phyloP scores from a whole-genome alignment of 23 red algal genomes.

The Gracilaria vermiculophylla region DNA sequence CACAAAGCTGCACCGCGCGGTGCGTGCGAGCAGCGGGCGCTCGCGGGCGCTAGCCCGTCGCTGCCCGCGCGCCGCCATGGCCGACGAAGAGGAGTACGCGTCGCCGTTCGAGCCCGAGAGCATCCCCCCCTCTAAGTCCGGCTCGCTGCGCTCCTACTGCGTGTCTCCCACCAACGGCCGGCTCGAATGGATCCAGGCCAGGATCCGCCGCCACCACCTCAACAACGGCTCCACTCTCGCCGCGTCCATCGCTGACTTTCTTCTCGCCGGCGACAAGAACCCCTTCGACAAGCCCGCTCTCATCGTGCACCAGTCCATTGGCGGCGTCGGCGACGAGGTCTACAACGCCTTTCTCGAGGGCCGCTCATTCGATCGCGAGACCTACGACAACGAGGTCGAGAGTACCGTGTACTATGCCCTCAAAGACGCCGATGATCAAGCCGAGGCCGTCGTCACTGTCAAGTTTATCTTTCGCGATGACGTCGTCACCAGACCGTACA shows the following conservation, averaged over 20 bases:
- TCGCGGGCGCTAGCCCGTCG: background rate
- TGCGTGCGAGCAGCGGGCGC: no score
- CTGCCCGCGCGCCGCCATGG: background rate
- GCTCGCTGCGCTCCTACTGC: conserved; percentile 52
- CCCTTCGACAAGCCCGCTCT: conserved; percentile 57
- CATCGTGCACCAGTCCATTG: conserved; percentile 59
- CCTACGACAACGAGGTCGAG: conserved; percentile 69
- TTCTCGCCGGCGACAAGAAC: conserved; percentile 50
- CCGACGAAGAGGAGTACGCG: conserved; percentile 57
- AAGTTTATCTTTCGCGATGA: conserved; percentile 52
- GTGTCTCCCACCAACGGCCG: conserved; percentile 74
- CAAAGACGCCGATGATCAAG: background rate
- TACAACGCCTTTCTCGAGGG: conserved; percentile 74
- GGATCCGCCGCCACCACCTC: conserved; percentile 17
- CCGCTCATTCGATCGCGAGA: conserved; percentile 63
- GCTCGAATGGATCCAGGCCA: conserved; percentile 73
- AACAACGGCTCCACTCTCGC: conserved; percentile 45
- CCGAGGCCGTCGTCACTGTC: conserved; percentile 46
- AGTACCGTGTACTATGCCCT: conserved; percentile 65
- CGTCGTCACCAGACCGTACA: conserved; percentile 66
- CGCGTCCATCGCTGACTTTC: conserved; percentile 36
- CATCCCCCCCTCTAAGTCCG: background rate
- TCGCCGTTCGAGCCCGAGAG: conserved; percentile 70
- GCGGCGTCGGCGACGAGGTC: conserved; percentile 56
- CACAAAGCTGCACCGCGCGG: no score